Conservation (phyloP, 2,329 filamentous ascomycete species). For the Penicillium crustosum region DNA sequence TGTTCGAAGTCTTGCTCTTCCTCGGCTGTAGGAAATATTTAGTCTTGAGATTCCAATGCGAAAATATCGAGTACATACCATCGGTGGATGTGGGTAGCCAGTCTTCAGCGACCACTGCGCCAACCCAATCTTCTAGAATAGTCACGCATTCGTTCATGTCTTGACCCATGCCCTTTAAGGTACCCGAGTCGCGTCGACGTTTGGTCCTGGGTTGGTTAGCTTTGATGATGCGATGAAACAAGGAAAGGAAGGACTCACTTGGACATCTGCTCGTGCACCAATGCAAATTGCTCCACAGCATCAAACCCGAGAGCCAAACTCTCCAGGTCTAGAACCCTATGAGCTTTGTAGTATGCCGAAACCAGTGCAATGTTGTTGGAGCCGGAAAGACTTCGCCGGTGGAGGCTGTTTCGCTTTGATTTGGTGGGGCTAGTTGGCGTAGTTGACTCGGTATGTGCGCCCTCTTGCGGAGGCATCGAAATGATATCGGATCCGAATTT, state of each 20-base stretch:
- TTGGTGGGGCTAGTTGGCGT: slow-evolving; percentile 37
- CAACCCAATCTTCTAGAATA: slow-evolving; percentile 56
- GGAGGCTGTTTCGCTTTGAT: slow-evolving; percentile 27
- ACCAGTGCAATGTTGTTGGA: slow-evolving; percentile 28
- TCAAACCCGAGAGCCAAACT: slow-evolving; percentile 65
- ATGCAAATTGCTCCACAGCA: slow-evolving; percentile 65
- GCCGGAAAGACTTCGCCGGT: slow-evolving; percentile 30
- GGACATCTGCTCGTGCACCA: slow-evolving; percentile 50
- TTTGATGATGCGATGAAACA: background rate
- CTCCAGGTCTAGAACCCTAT: slow-evolving; percentile 68
- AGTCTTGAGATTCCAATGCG: background rate
- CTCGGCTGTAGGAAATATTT: slow-evolving; percentile 38
- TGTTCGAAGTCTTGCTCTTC: slow-evolving; percentile 62
- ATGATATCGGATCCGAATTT: slow-evolving; percentile 42
- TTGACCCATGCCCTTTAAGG: slow-evolving; percentile 53
- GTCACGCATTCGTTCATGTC: slow-evolving; percentile 58
- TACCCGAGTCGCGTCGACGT: slow-evolving; percentile 36
- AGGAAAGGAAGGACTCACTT: slow-evolving; percentile 33
- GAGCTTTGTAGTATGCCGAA: slow-evolving; percentile 50
- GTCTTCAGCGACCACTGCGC: slow-evolving; percentile 58
- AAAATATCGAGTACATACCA: slow-evolving; percentile 48
- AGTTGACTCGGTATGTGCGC: slow-evolving; percentile 27
- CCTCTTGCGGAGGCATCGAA: slow-evolving; percentile 19
- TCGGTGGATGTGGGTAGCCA: slow-evolving; percentile 61
- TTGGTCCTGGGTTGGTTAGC: slow-evolving; percentile 26